Conservation (phyloP, 176 grass and related monocot species). For the Hordeum marinum region DNA sequence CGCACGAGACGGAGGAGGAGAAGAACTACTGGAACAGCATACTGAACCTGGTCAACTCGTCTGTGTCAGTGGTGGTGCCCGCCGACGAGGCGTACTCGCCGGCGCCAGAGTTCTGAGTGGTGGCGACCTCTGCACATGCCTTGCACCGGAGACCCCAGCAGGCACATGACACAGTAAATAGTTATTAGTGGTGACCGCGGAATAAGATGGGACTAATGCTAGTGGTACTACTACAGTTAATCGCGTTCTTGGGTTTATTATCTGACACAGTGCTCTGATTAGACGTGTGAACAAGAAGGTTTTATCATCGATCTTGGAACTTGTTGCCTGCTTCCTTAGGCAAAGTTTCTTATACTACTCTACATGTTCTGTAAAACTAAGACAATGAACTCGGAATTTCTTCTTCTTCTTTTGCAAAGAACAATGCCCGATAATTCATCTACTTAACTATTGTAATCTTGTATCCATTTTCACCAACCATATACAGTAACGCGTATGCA, state of each 20-base stretch:
- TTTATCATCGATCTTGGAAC: constrained; percentile 1
- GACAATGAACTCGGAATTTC: background rate
- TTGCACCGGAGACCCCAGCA: background rate
- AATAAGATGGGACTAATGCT: constrained; percentile 44
- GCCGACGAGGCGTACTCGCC: constrained; percentile 24
- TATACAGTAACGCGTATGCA: background rate
- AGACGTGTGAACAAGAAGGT: constrained; percentile 8
- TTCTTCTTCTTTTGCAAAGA: background rate
- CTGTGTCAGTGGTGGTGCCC: constrained; percentile 3
- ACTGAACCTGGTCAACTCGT: constrained; percentile 51
- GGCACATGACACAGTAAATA: constrained; percentile 37
- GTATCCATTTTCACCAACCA: background rate
- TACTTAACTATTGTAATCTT: background rate
- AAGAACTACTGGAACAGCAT: constrained; percentile 63
- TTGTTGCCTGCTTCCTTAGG: constrained; percentile 16
- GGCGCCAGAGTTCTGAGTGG: constrained; percentile 35
- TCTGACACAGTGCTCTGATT: constrained; percentile 28
- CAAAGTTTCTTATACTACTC: background rate
- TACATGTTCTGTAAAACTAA: background rate
- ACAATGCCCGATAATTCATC: background rate
- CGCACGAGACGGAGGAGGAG: constrained; percentile 43
- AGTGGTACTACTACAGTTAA: constrained; percentile 26
- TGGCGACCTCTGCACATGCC: background rate
- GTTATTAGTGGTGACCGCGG: constrained; percentile 14
- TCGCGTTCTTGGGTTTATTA: constrained; percentile 22